Base-by-base conservation (phyloP, 495 filamentous ascomycete genomes). In the Extremus antarcticus region DNA sequence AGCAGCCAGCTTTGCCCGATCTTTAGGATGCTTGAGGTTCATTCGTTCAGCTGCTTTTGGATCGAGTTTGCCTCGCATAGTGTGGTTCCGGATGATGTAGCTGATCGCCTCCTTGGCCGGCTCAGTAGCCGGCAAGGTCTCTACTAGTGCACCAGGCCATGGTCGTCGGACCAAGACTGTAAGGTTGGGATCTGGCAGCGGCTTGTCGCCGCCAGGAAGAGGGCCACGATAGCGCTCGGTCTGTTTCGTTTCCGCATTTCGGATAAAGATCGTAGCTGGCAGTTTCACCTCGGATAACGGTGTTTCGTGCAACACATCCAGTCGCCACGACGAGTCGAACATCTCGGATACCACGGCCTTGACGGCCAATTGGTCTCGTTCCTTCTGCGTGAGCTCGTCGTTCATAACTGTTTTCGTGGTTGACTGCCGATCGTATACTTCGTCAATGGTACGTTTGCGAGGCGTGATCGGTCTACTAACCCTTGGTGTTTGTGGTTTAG, bases 61-160 rank as follows among this genome's bases (percentile, higher is more conserved):
- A 22, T 84, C 72, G 64, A 99, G 96, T 63, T 84, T 90, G 15
- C 92, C 92, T 23, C 91, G 78, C 35, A 83, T 73, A 43, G 79
- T 74, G 55, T 90, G 81, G 25, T 73, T 80, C 47, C 84, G 84
- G 51, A 95, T 73, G 61, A 99, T 81, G 65, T 97, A 99, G 45
- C 82, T 94, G 49, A 95, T 69, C 11, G 90, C 82, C 35, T 84
- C 79, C 13, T 66, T 66, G 1, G 78, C 79, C 13, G 79, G 82
- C 32, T 70, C 68, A 0, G 89, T 86, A 2, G 71, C 68, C 3
- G 90, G 91, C 0, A 95, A 74, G 11, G 57, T 67, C 1, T 76
- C 65, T 15, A 88, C 68, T 50, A 76, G 63, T 8, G 86, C 81
- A 4, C 82, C 87, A 2, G 90, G 90, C 90, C 90, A 96, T 1